Base-by-base conservation (phyloP, 1,284 basidiomycete species). In the Melanopsichium pennsylvanicum region DNA sequence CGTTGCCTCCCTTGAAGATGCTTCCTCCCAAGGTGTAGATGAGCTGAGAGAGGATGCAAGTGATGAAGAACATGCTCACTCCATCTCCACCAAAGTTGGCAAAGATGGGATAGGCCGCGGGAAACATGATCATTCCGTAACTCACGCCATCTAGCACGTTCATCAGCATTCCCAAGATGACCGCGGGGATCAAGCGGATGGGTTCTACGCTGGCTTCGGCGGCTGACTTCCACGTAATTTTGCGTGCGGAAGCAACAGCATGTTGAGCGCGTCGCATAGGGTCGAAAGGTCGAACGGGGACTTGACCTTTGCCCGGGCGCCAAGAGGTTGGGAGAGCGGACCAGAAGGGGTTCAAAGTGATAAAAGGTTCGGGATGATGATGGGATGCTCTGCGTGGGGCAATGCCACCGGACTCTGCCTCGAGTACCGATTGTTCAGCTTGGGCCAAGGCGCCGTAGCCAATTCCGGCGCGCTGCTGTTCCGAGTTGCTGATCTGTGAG, bases 71-170 rank as follows among this genome's bases (percentile, higher is more conserved):
- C 73, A 97, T 91, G 38, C 92, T 93, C 0, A 97, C 93, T 5
- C 95, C 95, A 79, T 90, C 88, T 0, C 91, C 88, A 1, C 92
- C 93, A 39, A 95, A 88, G 59, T 87, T 86, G 21, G 86, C 83
- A 81, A 97, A 97, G 19, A 91, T 85, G 1, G 89, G 88, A 6
- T 81, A 68, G 22, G 74, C 73, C 0, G 89, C 88, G 1, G 94
- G 94, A 81, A 97, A 97, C 63, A 92, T 89, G 79, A 93, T 92
- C 89, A 92, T 90, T 33, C 83, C 83, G 51, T 86, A 86, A 40
- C 83, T 84, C 36, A 97, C 88, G 5, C 93, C 96, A 77, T 98
- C 95, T 21, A 98, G 84, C 36, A 97, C 86, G 77, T 98, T 98
- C 64, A 98, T 84, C 37, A 97, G 82, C 66, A 88, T 86, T 3